Base-by-base conservation (phyloP, 1,284 basidiomycete species). In the Grifola frondosa region DNA sequence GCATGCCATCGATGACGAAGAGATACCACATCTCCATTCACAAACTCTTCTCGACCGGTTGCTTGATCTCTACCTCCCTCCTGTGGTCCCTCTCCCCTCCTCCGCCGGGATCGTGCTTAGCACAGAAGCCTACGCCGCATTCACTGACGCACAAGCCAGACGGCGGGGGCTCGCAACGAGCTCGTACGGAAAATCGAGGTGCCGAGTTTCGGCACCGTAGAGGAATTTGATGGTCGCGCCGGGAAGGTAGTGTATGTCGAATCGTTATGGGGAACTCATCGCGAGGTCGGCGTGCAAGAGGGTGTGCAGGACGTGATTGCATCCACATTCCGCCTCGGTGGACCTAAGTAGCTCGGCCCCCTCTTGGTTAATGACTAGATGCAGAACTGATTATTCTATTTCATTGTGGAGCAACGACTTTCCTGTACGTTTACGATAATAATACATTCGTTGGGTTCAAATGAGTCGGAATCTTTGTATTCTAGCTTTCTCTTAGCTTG, bases 1-100 rank as follows among this genome's bases (percentile, higher is more conserved):
- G 0, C 93, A 97, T 61, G 82, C 92, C 2, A 74, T 80, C 53
- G 74, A 91, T 59, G 94, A 97, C 66, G 75, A 72, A 58, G 84
- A 91, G 29, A 94, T 97, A 40, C 88, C 88, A 0, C 66, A 77
- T 56, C 69, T 75, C 0, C 94, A 97, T 61, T 88, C 89, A 0
- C 71, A 75, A n/a, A 68, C 70, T 0, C 74, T 95, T 13, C 91
- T 91, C 61, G 70, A 85, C 29, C 69, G 77, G 0, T 78, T 93
- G 47, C 62, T 91, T 20, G 78, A 81, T 12, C 77, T 80, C 0
- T 66, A 77, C 40, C 70, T 90, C 11, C 84, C 88, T 0, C 49
- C 69, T 5, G 50, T 76, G 6, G 62, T 70, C 15, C 54, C 66
- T 1, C 61, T 75, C 5, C 73, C 78, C 0, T 22, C 44, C 2